Base-by-base conservation (phyloP, 2,329 filamentous ascomycete genomes). In the Diaporthe amygdali region DNA sequence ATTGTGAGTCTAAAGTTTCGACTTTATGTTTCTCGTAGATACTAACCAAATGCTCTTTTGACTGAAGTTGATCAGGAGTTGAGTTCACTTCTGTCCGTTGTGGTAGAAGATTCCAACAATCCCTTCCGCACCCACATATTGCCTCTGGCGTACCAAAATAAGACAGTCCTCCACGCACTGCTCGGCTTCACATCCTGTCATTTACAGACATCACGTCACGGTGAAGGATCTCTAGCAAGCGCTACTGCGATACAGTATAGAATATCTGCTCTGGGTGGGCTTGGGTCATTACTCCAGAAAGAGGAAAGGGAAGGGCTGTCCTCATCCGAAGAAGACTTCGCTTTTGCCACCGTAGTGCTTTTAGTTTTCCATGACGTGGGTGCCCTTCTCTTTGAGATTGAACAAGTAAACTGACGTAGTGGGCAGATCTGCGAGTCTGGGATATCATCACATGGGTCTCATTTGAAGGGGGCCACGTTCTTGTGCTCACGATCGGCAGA, bases 131-230 rank as follows among this genome's bases (percentile, higher is more conserved):
- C 22, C 17, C 32, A 61, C 32, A 22, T 61, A 3, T 25, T 61
- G 14, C 55, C 55, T 8, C 55, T 61, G 8, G 55, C 39, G 25
- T 61, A 22, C 25, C 37, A 44, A 39, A 37, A 79, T 5, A 73
- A 72, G 4, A 77, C 77, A 0, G 76, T 79, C 1, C 61, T 79
- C 0, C 77, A 79, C 27, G 76, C 78, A 0, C 32, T 79, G 1
- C 73, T 79, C 1, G 78, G 78, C 0, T 44, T 79, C 2, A 69
- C 78, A 0, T 63, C 76, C 6, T 78, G 78, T 1, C 77, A 79
- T 25, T 73, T 79, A 63, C 20, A 73, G 9, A 70, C 73, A 4
- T 76, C 73, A 2, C 64, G 74, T 0, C 71, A 68, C 2, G 63
- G 71, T 1, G 68, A 68, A 20, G 68, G 63, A n/a, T n/a, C n/a